Evolutionary conservation across 345 rosid species (phyloP).

Genomic region (Boechera divaricarpa): DNA sequence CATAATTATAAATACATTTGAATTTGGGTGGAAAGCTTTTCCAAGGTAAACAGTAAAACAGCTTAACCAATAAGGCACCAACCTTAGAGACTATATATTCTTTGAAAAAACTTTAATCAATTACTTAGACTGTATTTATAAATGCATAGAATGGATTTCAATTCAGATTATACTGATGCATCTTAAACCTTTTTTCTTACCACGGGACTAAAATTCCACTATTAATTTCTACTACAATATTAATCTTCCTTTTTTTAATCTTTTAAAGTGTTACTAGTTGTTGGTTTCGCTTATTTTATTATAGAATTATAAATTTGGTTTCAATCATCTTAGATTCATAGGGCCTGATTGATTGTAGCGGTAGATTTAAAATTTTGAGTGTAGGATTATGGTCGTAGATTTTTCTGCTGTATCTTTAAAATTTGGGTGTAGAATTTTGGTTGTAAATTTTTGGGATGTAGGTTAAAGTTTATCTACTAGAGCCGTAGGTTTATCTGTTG

Average conservation of each 20-base stretch:
- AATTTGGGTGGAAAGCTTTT: slow-evolving; percentile 15
- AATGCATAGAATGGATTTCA: neutral
- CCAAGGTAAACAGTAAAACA: neutral
- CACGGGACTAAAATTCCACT: neutral
- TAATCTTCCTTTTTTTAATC: neutral
- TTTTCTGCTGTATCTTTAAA: no score
- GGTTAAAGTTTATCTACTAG: no score
- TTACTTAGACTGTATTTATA: neutral
- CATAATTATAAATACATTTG: neutral
- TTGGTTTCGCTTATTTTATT: neutral
- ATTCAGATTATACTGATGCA: neutral
- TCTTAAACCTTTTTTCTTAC: neutral
- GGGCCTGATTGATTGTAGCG: no score
- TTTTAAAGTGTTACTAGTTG: neutral
- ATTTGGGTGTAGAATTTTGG: no score
- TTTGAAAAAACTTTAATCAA: neutral
- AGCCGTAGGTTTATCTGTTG: no score
- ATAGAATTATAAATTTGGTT: neutral
- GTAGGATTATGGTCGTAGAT: no score
- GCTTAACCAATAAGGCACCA: neutral
- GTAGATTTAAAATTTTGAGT: no score
- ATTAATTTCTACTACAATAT: neutral
- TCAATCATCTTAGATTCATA: no score
- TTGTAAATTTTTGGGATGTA: no score
- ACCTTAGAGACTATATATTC: neutral